Evolutionary conservation across 441 rosid genomes (phyloP), one percentile per base, ranked within the genome.

Genomic region (Hypseocharis bilobata): DNA sequence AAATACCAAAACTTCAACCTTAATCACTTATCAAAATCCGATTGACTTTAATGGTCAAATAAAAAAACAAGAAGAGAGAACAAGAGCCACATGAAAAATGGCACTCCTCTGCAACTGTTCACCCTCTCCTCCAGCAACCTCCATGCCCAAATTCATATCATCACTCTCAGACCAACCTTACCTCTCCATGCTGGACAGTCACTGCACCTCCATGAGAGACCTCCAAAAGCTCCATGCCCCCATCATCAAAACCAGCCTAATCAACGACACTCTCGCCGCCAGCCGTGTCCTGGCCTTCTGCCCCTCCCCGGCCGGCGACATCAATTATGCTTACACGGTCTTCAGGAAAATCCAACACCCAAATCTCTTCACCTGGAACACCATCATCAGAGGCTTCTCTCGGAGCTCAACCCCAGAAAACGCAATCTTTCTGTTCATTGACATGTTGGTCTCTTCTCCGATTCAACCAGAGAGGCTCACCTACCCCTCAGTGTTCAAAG

Each of bases 401-500:
- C 76, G 68, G 4, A 88, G 92, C 83, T 83, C 85, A 1, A 23
- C 42, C 20, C 93, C 96, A 0, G 81, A 83, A 47, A 61, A 30
- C 44, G 82, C 96, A 3, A 66, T 92, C 62, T 75, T 71, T 54
- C 66, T 82, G 36, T 86, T 88, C 75, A 55, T 82, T 56, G 80
- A 83, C 11, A 83, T 89, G 96, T 61, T 89, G 67, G 52, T 62
- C 26, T 34, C 67, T 65, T 73, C 84, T 0, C 64, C 68, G 22
- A 60, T 77, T 54, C 76, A 80, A 47, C 98, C 98, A 0, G 83
- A 80, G 42, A 79, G 84, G 40, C 74, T 86, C 55, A 88, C 96
- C 54, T 92, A 82, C 64, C 96, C 96, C 66, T 88, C 96, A 2
- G 86, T 89, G 17, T 89, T 92, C 4, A 88, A 88, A 81, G 88